Evolutionary conservation across 768 basidiomycete species (phyloP).

Genomic region (Kwoniella europaea): DNA sequence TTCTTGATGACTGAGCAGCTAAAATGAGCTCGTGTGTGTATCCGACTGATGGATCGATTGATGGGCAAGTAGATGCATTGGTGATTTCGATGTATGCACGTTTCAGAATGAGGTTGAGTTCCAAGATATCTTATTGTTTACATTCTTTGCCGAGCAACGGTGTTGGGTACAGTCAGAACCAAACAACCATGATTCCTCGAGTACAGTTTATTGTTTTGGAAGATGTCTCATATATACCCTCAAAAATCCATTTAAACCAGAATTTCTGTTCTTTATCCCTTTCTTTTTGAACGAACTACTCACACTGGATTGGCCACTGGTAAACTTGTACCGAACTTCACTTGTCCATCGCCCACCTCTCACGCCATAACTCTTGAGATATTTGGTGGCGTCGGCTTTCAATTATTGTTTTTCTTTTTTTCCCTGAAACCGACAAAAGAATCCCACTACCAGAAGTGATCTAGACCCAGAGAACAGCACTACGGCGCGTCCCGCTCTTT

Average conservation of each 20-base stretch:
- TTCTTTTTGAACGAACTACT: not conserved
- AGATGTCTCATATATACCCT: not conserved
- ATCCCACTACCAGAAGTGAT: not conserved
- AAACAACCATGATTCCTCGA: no score
- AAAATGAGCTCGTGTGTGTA: no score
- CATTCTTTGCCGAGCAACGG: no score
- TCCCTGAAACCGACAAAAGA: constrained; percentile 3
- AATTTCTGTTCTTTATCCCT: not conserved
- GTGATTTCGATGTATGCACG: no score
- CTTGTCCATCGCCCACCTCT: not conserved
- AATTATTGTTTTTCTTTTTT: not conserved
- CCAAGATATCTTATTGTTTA: not conserved
- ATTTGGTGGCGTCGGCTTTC: not conserved
- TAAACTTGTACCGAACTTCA: no score
- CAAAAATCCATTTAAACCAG: not conserved
- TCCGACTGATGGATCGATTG: no score
- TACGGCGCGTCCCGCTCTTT: constrained; percentile 11
- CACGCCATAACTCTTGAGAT: not conserved
- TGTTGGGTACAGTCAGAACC: no score
- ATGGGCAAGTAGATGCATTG: no score
- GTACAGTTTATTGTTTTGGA: not conserved
- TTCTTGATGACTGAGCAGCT: not conserved
- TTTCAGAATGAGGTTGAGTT: not conserved
- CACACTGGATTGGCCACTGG: no score
- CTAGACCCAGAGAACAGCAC: not conserved